Conservation (phyloP, 441 rosid genomes). For the Corymbia citriodora region DNA sequence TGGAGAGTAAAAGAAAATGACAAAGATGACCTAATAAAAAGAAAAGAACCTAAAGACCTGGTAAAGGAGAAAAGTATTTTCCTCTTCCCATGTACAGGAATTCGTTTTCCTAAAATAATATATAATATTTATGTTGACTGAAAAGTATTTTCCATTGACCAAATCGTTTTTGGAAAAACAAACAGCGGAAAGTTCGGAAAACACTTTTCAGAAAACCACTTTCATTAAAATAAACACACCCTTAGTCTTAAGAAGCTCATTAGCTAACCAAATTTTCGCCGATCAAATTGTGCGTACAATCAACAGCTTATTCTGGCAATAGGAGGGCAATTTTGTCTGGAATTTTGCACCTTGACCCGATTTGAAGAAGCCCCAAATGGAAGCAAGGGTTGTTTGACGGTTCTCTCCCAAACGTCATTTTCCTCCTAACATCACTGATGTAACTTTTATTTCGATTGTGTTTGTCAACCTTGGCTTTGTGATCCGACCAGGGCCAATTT, state of each 20-base stretch:
- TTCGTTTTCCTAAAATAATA: no score
- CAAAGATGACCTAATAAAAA: no score
- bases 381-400: neutral
- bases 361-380: neutral
- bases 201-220: no score
- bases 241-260: neutral
- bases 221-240: no score
- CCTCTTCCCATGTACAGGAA: no score
- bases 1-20: no score
- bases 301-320: accelerated
- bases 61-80: no score
- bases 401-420: neutral
- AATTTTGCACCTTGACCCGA: neutral
- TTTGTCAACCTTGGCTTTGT: neutral
- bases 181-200: no score
- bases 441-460: neutral
- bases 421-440: neutral
- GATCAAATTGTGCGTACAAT: accelerated
- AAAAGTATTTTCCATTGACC: no score
- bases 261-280: neutral
- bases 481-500: neutral
- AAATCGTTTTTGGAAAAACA: no score
- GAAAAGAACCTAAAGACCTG: no score
- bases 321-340: neutral
- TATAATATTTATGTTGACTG: no score